Evolutionary conservation across 192 early-diverging fungal species (phyloP), one percentile per base, ranked within the genome.

Genomic region (Coemansia aciculifera): DNA sequence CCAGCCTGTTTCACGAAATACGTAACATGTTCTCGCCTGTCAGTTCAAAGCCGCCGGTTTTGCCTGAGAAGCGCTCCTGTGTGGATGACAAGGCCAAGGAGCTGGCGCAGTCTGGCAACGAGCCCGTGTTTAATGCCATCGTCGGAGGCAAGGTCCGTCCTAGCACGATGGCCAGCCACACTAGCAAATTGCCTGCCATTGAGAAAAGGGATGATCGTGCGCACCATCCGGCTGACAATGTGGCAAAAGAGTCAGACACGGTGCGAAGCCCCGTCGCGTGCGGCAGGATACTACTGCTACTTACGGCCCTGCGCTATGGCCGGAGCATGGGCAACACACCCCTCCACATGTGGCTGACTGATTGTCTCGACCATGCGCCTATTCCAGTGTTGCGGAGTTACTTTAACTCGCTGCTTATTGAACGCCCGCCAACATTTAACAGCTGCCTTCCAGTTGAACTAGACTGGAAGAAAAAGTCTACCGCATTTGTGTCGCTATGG

Each of bases 311-410:
- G 62, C 44, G 75, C 19, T 82, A 82, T 40, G 72, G 75, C 2
- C 70, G 68, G 36, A 77, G 72, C 52, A 46, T 74, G 59, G 69
- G 64, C 40, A 72, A 74, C 21, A 77, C 79, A 42, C 79, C 79
- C 7, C 77, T 82, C 32, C 59, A 82, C 51, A 74, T 69, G 68
- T 82, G 79, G 79, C 63, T 82, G 43, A 74, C 75, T 0, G 79
- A 82, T 52, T 73, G 67, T 46, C 57, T 77, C 5, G 72, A 77
- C 48, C 31, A 52, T 3, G 71, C 79, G 34, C 74, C 79, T 13
- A 23, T 31, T 31, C 24, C 31, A 2, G 32, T 77, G 51, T 59
- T 71, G 63, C 43, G 31, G 38, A 11, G 13, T 29, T 82, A 74
- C 63, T 82, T 77, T 68, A 65, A 52, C 2, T 13, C 37, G 4